Percentiles rank a stretch among this genome's conserved stretches.
Conservation (phyloP, 495 filamentous ascomycete genomes). For the Choiromyces venosus region DNA sequence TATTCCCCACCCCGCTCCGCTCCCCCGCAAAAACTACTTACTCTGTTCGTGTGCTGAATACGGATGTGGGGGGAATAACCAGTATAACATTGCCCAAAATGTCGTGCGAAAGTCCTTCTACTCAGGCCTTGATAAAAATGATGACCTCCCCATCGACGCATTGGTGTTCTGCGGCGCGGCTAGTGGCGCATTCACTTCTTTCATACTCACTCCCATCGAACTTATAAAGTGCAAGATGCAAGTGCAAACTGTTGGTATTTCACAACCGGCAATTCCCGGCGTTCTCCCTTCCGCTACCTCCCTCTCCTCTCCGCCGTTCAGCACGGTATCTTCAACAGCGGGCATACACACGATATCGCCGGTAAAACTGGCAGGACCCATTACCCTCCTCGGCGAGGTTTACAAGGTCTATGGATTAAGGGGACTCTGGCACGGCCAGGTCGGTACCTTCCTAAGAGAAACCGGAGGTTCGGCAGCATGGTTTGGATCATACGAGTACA, state of each 20-base stretch:
- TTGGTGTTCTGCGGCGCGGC: slow-evolving; percentile 72
- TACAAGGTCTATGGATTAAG: slow-evolving; percentile 71
- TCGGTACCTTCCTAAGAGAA: slow-evolving; percentile 89
- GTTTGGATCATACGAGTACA: slow-evolving; percentile 90
- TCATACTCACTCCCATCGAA: slow-evolving; percentile 91
- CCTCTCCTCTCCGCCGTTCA: slow-evolving; percentile 11
- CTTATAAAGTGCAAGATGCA: slow-evolving; percentile 99
- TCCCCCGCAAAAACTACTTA: too few relatives aligned
- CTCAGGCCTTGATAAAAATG: slow-evolving; percentile 51
- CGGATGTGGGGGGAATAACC: background rate
- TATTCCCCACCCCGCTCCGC: background rate
- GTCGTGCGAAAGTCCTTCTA: slow-evolving; percentile 56
- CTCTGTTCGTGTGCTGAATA: background rate
- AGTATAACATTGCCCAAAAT: slow-evolving; percentile 65
- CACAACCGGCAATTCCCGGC: slow-evolving; percentile 44
- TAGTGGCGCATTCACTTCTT: slow-evolving; percentile 81
- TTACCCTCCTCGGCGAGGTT: slow-evolving; percentile 65
- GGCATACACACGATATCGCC: slow-evolving; percentile 31
- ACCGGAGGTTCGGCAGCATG: slow-evolving; percentile 88
- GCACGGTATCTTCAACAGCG: slow-evolving; percentile 19
- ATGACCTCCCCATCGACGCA: slow-evolving; percentile 61
- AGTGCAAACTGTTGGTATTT: slow-evolving; percentile 48
- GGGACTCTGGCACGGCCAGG: slow-evolving; percentile 93
- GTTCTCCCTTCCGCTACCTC: slow-evolving; percentile 31
- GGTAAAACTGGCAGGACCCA: slow-evolving; percentile 48